Base-by-base conservation (phyloP, 129 eudicot species). In the Flaveria trinervia region DNA sequence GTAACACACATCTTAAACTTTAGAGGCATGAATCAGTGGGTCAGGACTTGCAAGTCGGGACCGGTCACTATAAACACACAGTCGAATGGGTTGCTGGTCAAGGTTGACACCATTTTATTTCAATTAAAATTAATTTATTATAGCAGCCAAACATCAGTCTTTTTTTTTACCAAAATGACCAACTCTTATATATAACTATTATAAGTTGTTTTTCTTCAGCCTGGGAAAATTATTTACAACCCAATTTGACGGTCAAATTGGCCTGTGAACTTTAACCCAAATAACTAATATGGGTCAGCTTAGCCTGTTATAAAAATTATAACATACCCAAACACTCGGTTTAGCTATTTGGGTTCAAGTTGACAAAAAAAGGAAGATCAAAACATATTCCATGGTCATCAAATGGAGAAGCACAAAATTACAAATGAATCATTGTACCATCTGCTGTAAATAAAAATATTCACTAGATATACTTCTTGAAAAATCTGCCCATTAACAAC, bases 381-480 rank as follows among this genome's bases (percentile, higher is more conserved):
- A 55, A 55, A 5, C 41, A 5, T 7, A 5, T 36, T 36, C 7
- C 41, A 36, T 36, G 41, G 41, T 36, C 41, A 36, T 36, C 41
- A 36, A 36, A 36, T 56, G 26, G 28, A 56, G 65, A 4, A 60
- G 41, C 67, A 61, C 67, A 64, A 33, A 64, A 28, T 30, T 2
- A 64, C 45, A 30, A 33, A 36, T 36, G 36, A 30, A 36, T 36
- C 41, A 36, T 36, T 61, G 14, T 61, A 61, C 41, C 67, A 61
- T 26, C 67, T 26, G 43, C 17, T 25, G 41, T 61, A 41, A 2
- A 61, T 52, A 43, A 65, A 78, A 56, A 66, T 54, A 56, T 55
- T 69, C 70, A 69, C 70, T 46, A 78, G 36, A 16, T 77, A 41
- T 11, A 56, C 11, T 50, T 64, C 16, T 72, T 72, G 11, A n/a